These are phyloP conservation scores for Suillus placidus DNA, from an alignment of 768 basidiomycete genomes.

Conservation along the genomic window DNA sequence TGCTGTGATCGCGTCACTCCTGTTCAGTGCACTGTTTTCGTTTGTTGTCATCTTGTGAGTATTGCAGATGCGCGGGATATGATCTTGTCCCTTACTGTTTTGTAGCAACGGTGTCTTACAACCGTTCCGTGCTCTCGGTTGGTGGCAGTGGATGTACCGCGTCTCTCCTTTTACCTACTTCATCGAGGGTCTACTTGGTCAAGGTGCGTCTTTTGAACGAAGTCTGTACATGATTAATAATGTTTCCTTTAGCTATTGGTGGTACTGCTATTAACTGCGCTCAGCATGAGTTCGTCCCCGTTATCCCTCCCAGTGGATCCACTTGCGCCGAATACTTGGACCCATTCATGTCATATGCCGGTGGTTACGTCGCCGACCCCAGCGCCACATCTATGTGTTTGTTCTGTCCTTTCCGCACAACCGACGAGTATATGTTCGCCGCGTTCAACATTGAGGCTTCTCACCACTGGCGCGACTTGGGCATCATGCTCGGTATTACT, in stretches of 20 bases:
- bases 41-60: constrained; percentile 64
- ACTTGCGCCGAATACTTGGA: constrained; percentile 50
- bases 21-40: constrained; percentile 61
- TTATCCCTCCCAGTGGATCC: constrained; percentile 50
- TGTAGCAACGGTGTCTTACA: constrained; percentile 63
- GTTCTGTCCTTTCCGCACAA: constrained; percentile 58
- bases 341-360: constrained; percentile 41
- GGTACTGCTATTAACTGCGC: constrained; percentile 56
- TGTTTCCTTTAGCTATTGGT: constrained; percentile 48
- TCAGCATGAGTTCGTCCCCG: constrained; percentile 57
- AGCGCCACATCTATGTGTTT: constrained; percentile 41
- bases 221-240: neutral
- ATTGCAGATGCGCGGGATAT: neutral
- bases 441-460: constrained; percentile 64
- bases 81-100: neutral
- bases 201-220: constrained; percentile 40
- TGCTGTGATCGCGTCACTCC: constrained; percentile 58
- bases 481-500: constrained; percentile 46
- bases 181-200: constrained; percentile 21
- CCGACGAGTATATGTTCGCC: constrained; percentile 50
- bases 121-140: constrained; percentile 59
- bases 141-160: constrained; percentile 74
- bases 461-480: constrained; percentile 51
- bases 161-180: neutral
- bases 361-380: constrained; percentile 52